Evolutionary conservation across 1,139 yeast species (phyloP).

Genomic region (Pichia sp.): DNA sequence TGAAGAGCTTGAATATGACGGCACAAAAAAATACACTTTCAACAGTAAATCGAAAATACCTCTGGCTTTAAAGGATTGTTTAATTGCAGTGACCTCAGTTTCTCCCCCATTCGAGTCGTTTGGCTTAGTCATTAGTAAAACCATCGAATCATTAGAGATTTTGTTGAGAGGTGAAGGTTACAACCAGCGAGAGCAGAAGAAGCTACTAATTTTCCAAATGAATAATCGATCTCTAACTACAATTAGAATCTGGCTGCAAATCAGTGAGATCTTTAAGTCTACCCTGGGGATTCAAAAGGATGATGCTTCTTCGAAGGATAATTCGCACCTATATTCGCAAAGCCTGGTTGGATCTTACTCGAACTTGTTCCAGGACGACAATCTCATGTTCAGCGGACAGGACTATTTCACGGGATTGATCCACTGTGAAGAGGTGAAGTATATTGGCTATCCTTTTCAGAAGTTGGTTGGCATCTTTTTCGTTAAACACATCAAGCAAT

Average conservation of each 20-base stretch:
- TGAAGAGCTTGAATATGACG: conserved; percentile 15
- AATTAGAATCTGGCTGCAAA: conserved; percentile 45
- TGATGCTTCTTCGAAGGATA: conserved; percentile 13
- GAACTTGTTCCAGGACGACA: conserved; percentile 27
- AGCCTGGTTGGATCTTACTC: conserved; percentile 28
- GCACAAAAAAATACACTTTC: conserved; percentile 15
- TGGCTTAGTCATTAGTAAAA: conserved; percentile 42
- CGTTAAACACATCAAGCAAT: conserved; percentile 29
- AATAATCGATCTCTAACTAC: conserved; percentile 57
- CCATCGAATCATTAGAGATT: conserved; percentile 64
- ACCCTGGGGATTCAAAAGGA: conserved; percentile 18
- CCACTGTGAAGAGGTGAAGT: conserved; percentile 39
- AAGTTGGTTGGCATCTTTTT: conserved; percentile 34
- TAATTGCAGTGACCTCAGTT: conserved; percentile 22
- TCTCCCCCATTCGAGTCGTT: conserved; percentile 32
- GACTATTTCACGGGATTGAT: conserved; percentile 55
- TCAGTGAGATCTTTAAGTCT: conserved; percentile 29
- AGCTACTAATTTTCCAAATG: conserved; percentile 52
- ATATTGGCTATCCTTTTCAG: conserved; percentile 34
- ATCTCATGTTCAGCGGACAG: conserved; percentile 35
- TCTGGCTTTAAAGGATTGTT: conserved; percentile 25
- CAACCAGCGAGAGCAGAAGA: conserved; percentile 23
- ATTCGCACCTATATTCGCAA: conserved; percentile 27
- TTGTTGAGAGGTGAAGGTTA: conserved; percentile 51
- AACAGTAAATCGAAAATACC: conserved; percentile 23